These are phyloP conservation scores for Trichophyton verrucosum DNA, from an alignment of 2,329 filamentous ascomycete species.

Conservation along the genomic window DNA sequence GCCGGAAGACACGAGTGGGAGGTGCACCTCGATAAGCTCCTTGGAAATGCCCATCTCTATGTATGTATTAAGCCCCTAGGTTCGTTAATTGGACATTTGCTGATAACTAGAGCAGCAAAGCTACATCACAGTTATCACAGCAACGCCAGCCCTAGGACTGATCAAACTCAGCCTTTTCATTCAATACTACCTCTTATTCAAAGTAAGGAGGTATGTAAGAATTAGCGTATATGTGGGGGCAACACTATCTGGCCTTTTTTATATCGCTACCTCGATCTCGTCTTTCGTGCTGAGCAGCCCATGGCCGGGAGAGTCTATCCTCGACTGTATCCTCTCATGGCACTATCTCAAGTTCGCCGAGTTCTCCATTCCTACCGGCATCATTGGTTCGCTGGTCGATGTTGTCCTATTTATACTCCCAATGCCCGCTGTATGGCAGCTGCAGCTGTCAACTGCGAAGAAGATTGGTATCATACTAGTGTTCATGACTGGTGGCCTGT, in stretches of 20 bases:
- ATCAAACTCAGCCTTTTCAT: constrained; percentile 5
- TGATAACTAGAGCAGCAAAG: background rate
- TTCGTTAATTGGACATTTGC: background rate
- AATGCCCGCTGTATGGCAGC: constrained; percentile 1
- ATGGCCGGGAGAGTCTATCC: background rate
- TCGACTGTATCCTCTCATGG: background rate
- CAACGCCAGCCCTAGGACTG: background rate
- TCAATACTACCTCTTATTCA: constrained; percentile 4
- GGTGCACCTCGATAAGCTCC: background rate
- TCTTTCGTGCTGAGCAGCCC: background rate
- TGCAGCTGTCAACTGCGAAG: background rate
- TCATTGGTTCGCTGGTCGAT: background rate
- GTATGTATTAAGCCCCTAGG: background rate
- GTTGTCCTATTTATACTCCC: background rate
- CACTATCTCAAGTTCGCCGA: background rate
- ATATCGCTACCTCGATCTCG: background rate
- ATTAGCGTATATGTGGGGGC: constrained; percentile 3
- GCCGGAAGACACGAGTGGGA: background rate
- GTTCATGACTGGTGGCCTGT: constrained; percentile 6
- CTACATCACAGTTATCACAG: background rate
- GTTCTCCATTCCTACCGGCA: background rate
- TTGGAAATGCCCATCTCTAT: background rate
- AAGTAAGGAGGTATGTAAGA: constrained; percentile 2
- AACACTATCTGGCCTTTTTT: background rate
- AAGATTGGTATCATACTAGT: constrained; percentile 1